Evolutionary conservation across 1,139 yeast species (phyloP).

Genomic region (Hansenula lynferdii): DNA sequence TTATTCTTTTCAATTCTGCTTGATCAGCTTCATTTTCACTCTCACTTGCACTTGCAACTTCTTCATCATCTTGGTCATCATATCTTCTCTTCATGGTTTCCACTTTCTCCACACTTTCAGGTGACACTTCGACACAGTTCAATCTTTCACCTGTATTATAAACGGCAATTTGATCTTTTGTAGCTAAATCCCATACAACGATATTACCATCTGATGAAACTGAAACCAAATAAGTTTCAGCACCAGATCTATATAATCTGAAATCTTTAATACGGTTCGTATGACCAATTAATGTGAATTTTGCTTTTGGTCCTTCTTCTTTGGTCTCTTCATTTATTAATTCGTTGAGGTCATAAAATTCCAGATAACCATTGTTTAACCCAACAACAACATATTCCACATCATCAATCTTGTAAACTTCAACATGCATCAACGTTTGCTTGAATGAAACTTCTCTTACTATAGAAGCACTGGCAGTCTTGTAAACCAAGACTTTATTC

Average conservation of each 20-base stretch:
- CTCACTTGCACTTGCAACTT: conserved; percentile 55
- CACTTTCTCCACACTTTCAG: conserved; percentile 72
- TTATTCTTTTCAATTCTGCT: conserved; percentile 31
- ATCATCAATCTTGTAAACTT: conserved; percentile 38
- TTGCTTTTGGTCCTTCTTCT: conserved; percentile 36
- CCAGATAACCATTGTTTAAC: conserved; percentile 67
- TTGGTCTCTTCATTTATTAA: conserved; percentile 31
- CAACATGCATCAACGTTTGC: conserved; percentile 66
- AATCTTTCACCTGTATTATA: conserved; percentile 91
- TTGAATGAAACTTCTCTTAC: conserved; percentile 40
- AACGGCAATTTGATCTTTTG: conserved; percentile 79
- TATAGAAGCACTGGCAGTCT: conserved; percentile 59
- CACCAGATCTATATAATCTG: conserved; percentile 43
- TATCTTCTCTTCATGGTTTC: conserved; percentile 67
- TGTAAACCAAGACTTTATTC: conserved; percentile 60
- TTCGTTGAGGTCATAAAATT: conserved; percentile 42
- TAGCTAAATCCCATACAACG: conserved; percentile 78
- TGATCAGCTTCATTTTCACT: conserved; percentile 41
- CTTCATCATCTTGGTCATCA: conserved; percentile 35
- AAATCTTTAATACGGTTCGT: conserved; percentile 81
- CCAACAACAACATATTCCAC: conserved; percentile 63
- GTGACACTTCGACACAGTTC: conserved; percentile 76
- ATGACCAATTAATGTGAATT: conserved; percentile 68
- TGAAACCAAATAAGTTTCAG: conserved; percentile 56
- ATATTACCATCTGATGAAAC: conserved; percentile 92